Evolutionary conservation across 2,329 filamentous ascomycete species (phyloP), one percentile per base, ranked within the genome.

Genomic region (Metarhizium sp.): DNA sequence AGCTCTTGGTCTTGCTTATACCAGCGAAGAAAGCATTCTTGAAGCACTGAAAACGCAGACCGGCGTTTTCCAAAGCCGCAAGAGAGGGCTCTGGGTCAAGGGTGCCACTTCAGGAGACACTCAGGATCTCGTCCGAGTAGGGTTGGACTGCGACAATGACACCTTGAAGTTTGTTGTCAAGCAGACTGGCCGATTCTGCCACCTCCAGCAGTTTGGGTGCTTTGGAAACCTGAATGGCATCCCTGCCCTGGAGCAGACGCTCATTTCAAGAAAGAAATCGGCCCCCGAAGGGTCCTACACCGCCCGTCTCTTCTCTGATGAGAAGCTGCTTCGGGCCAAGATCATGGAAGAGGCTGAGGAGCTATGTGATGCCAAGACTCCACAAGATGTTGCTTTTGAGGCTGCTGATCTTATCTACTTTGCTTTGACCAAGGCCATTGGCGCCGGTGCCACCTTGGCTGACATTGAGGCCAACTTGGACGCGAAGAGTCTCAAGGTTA

Each of bases 341-440:
- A 96, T 99, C 55, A 95, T 97, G 85, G 94, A 99, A 71, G 94
- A 99, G 71, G 94, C 94, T 0, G 89, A 95, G 66, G 94, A 99
- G 74, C 79, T 99, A 46, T 96, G 92, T 66, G 85, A 94, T 60
- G 92, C 94, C 16, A 85, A 84, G 61, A 86, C 84, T 0, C 87
- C 88, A 58, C 80, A 92, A 59, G 88, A 97, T 14, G 82, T 96
- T 59, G 90, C 94, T 2, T 95, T 95, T 60, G 94, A 99, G 71
- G 91, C 94, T 8, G 94, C 94, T 0, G 94, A 99, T 67, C 75
- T 99, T 55, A 85, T 99, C 53, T 99, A 97, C 75, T 99, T 99
- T 75, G 90, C 92, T 7, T 75, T 99, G 55, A 90, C 94, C 25
- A 95, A 92, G 71, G 95, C 91, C 57, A 79, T 95, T 46, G 81